Base-by-base conservation (phyloP, 257 asterid genomes). In the Fraxinus anomala region DNA sequence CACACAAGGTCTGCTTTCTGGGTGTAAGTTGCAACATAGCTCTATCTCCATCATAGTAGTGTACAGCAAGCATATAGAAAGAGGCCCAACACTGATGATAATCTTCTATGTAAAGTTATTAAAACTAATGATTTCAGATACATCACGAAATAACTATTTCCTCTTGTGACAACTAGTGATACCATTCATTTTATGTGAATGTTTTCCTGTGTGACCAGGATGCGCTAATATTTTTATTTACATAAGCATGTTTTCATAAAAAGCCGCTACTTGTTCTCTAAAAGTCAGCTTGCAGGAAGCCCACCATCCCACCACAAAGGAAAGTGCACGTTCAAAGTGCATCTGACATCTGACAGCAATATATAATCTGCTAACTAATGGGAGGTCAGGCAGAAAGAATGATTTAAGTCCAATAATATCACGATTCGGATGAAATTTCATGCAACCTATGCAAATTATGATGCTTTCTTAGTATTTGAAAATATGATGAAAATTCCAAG, bases 401-500 rank as follows among this genome's bases (percentile, higher is more conserved):
- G 63, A 51, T 67, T 1, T 4, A 17, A 68, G 56, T 44, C 70
- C 70, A 77, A 19, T 9, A 68, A 73, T n/a, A 13, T n/a, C 30
- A 7, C 14, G 6, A 44, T 78, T 65, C 54, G 24, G 19, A 47
- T 70, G 37, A 68, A 17, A 40, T 40, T 51, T 61, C 40, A 39
- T 16, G n/a, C 36, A 40, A 49, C 74, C 34, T 70, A 65, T 78
- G 68, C 72, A 47, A 16, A 66, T 66, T 31, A 69, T 61, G 16
- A 44, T 70, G 42, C 23, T 78, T 59, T 61, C 61, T 23, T 37
- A 65, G 72, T 34, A 9, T 56, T 61, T 77, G 36, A 33, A 17
- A 6, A 1, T n/a, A 54, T 19, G 10, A 51, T 5, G 19, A 6
- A 54, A 44, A 44, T 44, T 44, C 54, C 54, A 44, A 9, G 19